Conservation (phyloP, 495 filamentous ascomycete genomes). For the Aspergillus ostianus region DNA sequence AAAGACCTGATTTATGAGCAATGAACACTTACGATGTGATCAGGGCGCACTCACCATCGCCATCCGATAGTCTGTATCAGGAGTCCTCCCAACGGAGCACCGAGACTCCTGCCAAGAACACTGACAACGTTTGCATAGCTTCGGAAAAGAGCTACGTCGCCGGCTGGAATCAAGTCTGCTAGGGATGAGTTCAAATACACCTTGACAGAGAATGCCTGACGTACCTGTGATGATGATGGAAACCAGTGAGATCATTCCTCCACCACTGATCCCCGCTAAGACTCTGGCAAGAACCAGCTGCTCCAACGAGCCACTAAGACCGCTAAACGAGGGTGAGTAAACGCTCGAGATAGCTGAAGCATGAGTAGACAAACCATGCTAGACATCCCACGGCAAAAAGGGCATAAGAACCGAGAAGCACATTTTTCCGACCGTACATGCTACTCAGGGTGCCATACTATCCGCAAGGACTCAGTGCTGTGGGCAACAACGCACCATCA, state of each 20-base stretch:
- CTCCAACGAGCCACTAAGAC: constrained; percentile 10
- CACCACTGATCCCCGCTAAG: constrained; percentile 10
- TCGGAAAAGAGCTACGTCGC: constrained; percentile 20
- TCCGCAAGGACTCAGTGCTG: not conserved
- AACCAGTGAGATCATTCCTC: constrained; percentile 8
- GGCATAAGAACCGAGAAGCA: constrained; percentile 26
- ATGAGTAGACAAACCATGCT: constrained; percentile 28
- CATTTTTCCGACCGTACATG: constrained; percentile 28
- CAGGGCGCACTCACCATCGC: constrained; percentile 20
- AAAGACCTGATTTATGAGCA: constrained; percentile 24
- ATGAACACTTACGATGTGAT: not conserved
- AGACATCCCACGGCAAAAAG: constrained; percentile 32
- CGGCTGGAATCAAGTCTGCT: constrained; percentile 22
- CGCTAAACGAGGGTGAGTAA: constrained; percentile 11
- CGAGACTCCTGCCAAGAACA: constrained; percentile 20
- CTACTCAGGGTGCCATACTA: constrained; percentile 31
- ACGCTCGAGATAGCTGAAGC: constrained; percentile 1
- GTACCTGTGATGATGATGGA: constrained; percentile 12
- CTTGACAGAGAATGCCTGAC: not conserved
- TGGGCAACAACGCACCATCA: not conserved
- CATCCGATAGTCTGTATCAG: constrained; percentile 24
- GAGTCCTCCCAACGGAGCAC: constrained; percentile 24
- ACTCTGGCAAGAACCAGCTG: constrained; percentile 8
- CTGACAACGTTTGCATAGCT: constrained; percentile 25
- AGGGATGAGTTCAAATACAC: no score